A percentile compares a stretch with the other conserved stretches of the same genome.
phyloP scores from a whole-genome alignment of 805 yeast genomes.

The Candida nonsorbophila region DNA sequence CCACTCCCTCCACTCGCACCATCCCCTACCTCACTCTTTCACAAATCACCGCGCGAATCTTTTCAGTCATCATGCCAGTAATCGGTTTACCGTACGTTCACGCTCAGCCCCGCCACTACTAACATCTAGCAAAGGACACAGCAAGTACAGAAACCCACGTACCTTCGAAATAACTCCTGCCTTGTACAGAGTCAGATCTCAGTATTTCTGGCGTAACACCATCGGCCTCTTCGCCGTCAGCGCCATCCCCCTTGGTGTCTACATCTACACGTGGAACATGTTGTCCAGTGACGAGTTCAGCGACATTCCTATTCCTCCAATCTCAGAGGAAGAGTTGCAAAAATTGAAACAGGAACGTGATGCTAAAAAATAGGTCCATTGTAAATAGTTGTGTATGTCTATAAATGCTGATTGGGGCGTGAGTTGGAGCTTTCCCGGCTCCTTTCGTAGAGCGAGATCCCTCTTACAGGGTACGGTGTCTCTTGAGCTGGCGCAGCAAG shows the following conservation, averaged over 20 bases:
- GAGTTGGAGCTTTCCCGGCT: constrained; percentile 1
- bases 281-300: constrained; percentile 75
- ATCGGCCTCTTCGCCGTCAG: constrained; percentile 53
- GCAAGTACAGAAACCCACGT: constrained; percentile 49
- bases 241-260: constrained; percentile 67
- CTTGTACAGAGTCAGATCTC: constrained; percentile 82
- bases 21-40: no score
- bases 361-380: constrained; percentile 22
- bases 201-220: constrained; percentile 76
- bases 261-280: constrained; percentile 55
- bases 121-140: constrained; percentile 36
- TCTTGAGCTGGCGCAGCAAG: neutral
- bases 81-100: constrained; percentile 26
- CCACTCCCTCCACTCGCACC: no score
- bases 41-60: neutral
- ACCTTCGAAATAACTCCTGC: constrained; percentile 92
- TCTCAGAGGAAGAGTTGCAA: constrained; percentile 70
- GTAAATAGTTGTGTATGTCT: constrained; percentile 10
- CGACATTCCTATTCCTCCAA: constrained; percentile 93
- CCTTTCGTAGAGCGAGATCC: constrained; percentile 18
- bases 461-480: constrained; percentile 28
- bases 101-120: constrained; percentile 4
- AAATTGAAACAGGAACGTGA: constrained; percentile 71
- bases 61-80: constrained; percentile 16
- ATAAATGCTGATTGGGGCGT: constrained; percentile 2